Conservation (phyloP, 2,329 filamentous ascomycete species). For the Dactylonectria estremocensis region DNA sequence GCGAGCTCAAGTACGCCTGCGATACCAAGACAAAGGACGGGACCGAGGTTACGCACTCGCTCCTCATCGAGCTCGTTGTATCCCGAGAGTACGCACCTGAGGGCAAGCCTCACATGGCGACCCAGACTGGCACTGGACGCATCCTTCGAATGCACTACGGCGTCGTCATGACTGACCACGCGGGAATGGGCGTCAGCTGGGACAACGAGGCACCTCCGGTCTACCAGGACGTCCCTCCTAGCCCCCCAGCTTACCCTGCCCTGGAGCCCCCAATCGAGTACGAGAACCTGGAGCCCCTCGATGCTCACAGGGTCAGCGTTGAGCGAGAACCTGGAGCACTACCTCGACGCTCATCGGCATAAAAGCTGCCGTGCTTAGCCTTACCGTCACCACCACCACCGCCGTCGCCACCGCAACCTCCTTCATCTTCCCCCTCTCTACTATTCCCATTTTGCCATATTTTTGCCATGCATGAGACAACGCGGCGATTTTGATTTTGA, state of each 20-base stretch:
- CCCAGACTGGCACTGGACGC: slow-evolving; percentile 90
- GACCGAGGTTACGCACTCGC: slow-evolving; percentile 84
- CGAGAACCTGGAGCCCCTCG: slow-evolving; percentile 56
- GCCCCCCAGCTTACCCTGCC: slow-evolving; percentile 79
- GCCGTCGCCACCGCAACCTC: not conserved
- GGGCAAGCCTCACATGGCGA: slow-evolving; percentile 77
- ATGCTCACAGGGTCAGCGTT: slow-evolving; percentile 49
- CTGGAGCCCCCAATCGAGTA: slow-evolving; percentile 57
- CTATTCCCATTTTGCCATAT: slow-evolving; percentile 31
- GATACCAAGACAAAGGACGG: slow-evolving; percentile 83
- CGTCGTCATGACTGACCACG: slow-evolving; percentile 84
- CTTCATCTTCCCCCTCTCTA: slow-evolving; percentile 11
- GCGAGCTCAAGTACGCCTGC: slow-evolving; percentile 77
- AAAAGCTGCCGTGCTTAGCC: slow-evolving; percentile 4
- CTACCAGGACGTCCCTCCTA: slow-evolving; percentile 93
- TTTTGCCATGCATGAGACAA: slow-evolving; percentile 45
- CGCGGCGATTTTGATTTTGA: slow-evolving; percentile 43
- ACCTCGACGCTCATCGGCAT: slow-evolving; percentile 33
- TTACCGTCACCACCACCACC: slow-evolving; percentile 3
- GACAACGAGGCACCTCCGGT: slow-evolving; percentile 95
- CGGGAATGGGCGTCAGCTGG: slow-evolving; percentile 93
- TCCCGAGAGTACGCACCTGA: slow-evolving; percentile 89
- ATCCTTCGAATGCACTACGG: slow-evolving; percentile 95
- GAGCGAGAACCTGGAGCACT: slow-evolving; percentile 27
- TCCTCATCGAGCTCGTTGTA: slow-evolving; percentile 94